Evolutionary conservation across 1,284 basidiomycete species (phyloP), one percentile per base, ranked within the genome.

Genomic region (Papiliotrema laurentii): DNA sequence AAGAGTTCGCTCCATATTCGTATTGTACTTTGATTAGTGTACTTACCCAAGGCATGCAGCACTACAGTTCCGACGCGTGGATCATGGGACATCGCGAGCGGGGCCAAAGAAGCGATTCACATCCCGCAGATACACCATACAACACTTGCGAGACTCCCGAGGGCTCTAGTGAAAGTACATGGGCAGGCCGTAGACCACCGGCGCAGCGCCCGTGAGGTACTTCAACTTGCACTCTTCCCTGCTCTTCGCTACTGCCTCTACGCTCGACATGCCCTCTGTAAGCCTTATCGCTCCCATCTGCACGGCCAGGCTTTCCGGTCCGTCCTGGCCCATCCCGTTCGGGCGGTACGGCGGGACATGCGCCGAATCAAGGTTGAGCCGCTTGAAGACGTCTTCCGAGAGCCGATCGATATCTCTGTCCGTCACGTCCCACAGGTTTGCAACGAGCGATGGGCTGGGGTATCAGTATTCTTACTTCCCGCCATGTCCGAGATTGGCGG

Each of bases 351-450:
- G 16, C 13, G 45, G 26, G 13, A 63, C 34, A 38, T 75, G 59
- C 40, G 42, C 49, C 19, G 54, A 49, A 51, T 75, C 80, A 41
- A 97, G 75, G 3, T 78, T 76, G 7, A 96, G 73, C 52, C 82
- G 80, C 55, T 85, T 83, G 61, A 97, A 86, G 6, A 97, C 90
- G 0, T 83, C 77, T 58, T 87, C 83, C 6, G 91, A 87, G 54
- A 97, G 83, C 58, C 87, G 86, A 75, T 98, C 94, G 56, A 97
- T 92, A 68, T 99, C 94, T 43, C 86, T 82, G 76, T 99, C 94
- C 0, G 96, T 98, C 22, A 97, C 93, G 68, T 98, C 94, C 94
- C 96, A 99, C 16, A 98, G 75, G 66, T 94, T 97, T 0, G 88
- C 96, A 13, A 97, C 83, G 40, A 98, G 79, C 1, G 89, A 86